A percentile compares a stretch with the other conserved stretches of the same genome.
Evolutionary conservation across 2,329 filamentous ascomycete species (phyloP).

Genomic region (Curvularia eragrostidis): DNA sequence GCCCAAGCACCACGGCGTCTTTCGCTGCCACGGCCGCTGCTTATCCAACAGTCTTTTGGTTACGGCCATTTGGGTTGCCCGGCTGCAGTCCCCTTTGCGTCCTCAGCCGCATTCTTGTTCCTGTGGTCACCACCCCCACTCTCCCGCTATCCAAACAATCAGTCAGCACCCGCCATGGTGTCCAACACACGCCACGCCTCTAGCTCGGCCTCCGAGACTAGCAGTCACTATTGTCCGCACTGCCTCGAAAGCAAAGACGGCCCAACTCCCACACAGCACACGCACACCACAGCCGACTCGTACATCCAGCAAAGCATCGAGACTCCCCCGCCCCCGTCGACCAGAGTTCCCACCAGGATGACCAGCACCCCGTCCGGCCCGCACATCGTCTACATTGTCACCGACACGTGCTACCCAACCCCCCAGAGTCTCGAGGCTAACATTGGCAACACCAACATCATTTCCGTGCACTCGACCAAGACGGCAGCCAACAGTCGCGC

Average conservation of each 20-base stretch:
- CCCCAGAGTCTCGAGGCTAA: slow-evolving; percentile 24
- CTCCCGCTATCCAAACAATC: not conserved
- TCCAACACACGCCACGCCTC: slow-evolving; percentile 3
- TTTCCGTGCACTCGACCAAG: slow-evolving; percentile 30
- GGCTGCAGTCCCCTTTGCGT: not conserved
- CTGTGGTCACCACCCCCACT: not conserved
- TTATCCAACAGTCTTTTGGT: not conserved
- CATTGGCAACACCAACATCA: slow-evolving; percentile 27
- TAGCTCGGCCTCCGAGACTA: not conserved
- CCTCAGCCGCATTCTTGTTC: not conserved
- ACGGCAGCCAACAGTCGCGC: slow-evolving; percentile 29
- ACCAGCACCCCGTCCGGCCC: slow-evolving; percentile 4
- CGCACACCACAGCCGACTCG: slow-evolving; percentile 12
- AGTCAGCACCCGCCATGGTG: slow-evolving; percentile 6
- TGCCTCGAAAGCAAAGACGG: slow-evolving; percentile 9
- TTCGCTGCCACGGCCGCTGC: not conserved
- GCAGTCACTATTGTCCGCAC: slow-evolving; percentile 1
- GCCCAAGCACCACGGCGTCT: not conserved
- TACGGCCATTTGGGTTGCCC: too few relatives aligned
- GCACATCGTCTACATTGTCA: slow-evolving; percentile 30
- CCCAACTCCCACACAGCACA: slow-evolving; percentile 16
- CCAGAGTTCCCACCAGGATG: slow-evolving; percentile 3
- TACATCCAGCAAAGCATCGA: slow-evolving; percentile 18
- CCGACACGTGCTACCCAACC: slow-evolving; percentile 30
- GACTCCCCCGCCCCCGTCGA: slow-evolving; percentile 8